Percentiles rank a stretch among this genome's conserved stretches.
Conservation (phyloP, 2,329 filamentous ascomycete genomes). For the Venturia pyrina region DNA sequence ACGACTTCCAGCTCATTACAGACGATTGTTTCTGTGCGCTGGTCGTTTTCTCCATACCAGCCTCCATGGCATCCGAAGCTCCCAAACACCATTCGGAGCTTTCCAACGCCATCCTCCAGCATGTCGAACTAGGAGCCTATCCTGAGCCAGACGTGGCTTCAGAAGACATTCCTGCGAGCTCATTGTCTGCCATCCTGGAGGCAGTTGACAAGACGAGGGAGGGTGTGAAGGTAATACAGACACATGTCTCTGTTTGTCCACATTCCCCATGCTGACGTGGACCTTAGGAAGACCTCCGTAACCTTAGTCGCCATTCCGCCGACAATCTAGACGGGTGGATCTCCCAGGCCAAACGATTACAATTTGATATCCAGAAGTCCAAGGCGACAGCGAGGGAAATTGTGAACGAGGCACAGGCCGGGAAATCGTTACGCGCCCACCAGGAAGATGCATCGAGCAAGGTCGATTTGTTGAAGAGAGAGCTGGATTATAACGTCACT, state of each 20-base stretch:
- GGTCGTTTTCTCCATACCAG: neutral
- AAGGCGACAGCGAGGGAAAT: constrained; percentile 73
- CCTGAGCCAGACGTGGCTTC: constrained; percentile 48
- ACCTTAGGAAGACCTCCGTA: constrained; percentile 58
- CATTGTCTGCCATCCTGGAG: constrained; percentile 40
- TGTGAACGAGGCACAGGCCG: constrained; percentile 62
- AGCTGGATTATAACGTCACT: constrained; percentile 49
- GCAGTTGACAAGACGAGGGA: constrained; percentile 42
- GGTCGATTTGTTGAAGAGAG: constrained; percentile 44
- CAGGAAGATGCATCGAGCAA: constrained; percentile 52
- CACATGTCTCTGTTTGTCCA: constrained; percentile 16
- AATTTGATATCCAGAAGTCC: constrained; percentile 74
- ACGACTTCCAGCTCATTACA: neutral
- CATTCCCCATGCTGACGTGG: constrained; percentile 28
- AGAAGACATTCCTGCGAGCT: constrained; percentile 38
- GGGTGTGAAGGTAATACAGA: constrained; percentile 38
- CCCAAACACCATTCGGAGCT: constrained; percentile 25
- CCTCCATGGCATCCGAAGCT: constrained; percentile 17
- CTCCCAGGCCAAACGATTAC: constrained; percentile 68
- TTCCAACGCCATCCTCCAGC: constrained; percentile 54
- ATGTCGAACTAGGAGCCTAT: constrained; percentile 47
- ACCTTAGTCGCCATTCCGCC: constrained; percentile 65
- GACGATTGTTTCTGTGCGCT: neutral
- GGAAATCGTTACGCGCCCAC: constrained; percentile 51
- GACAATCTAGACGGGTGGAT: constrained; percentile 82